Percentiles rank a stretch among this genome's conserved stretches.
phyloP scores from a whole-genome alignment of 768 basidiomycete species.

The Tulasnella calospora region DNA sequence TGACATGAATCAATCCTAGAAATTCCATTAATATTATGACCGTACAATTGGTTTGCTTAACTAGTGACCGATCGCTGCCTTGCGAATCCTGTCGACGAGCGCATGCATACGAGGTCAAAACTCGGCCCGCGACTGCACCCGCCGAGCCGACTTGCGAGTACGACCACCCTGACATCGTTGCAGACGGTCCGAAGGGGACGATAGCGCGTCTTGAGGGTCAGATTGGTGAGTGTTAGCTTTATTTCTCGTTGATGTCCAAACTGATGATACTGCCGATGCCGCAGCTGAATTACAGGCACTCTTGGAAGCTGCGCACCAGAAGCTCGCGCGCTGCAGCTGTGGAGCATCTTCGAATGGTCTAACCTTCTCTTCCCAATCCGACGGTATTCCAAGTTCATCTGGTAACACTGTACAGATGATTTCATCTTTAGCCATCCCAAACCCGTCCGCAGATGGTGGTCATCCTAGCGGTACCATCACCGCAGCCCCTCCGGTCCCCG shows the following conservation, averaged over 20 bases:
- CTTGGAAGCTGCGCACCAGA: neutral
- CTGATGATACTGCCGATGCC: neutral
- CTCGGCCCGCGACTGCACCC: neutral
- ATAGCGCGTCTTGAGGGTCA: slow-evolving; percentile 6
- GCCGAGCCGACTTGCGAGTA: slow-evolving; percentile 9
- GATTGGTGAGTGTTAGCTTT: neutral
- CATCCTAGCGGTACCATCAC: neutral
- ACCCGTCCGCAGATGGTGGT: neutral
- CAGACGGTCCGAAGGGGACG: slow-evolving; percentile 13
- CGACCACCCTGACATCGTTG: slow-evolving; percentile 15
- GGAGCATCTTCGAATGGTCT: neutral
- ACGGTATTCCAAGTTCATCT: neutral
- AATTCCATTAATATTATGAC: neutral
- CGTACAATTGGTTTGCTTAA: neutral
- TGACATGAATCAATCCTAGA: neutral
- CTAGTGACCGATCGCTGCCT: slow-evolving; percentile 1
- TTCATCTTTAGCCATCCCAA: neutral
- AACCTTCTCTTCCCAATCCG: neutral
- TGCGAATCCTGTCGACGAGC: neutral
- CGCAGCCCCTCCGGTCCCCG: neutral
- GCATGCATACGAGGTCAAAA: slow-evolving; percentile 15
- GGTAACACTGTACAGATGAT: neutral
- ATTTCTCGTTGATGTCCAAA: too few species aligned
- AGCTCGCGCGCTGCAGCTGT: slow-evolving; percentile 10
- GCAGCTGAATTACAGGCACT: slow-evolving; percentile 8